Evolutionary conservation across 805 yeast genomes (phyloP), one percentile per base, ranked within the genome.

Genomic region (Priceomyces castillae): DNA sequence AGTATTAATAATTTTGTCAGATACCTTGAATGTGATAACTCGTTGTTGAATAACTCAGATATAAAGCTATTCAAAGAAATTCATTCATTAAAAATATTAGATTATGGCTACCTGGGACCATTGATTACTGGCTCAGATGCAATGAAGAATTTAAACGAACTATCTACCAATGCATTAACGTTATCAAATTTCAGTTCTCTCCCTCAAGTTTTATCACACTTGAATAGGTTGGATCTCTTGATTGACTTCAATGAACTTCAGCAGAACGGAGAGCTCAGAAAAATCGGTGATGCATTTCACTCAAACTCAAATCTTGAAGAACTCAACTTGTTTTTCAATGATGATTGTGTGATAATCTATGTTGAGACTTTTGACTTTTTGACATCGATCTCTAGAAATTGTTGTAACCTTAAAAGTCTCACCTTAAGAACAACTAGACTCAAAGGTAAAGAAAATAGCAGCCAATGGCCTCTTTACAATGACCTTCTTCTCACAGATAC

Each of bases 1-100:
- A 46, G 58, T 36, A 37, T 53, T 19, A 49, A 50, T 33, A 50
- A 53, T 28, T 59, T 46, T 37, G 51, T 59, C 6, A 48, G 52
- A 0, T 47, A 49, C 36, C 44, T 64, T 17, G 69, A 63, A 43
- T 51, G 62, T 41, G 57, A 50, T 37, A 59, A 56, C 37, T 38
- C 40, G 2, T 31, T 50, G 3, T 36, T 64, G 12, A 34, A 34
- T 12, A 44, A 47, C 20, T 41, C 40, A 2, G 57, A 50, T 34
- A 39, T 60, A 10, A 20, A 11, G 3, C 11, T 46, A 3, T 64
- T 64, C 34, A 53, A 55, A n/a, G 44, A 49, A 14, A 34, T 64
- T 18, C 39, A 36, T 10, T 25, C 43, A 11, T 44, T 64, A 12
- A 56, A 54, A 40, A 44, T 64, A 7, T 46, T 64, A 18, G 64